Base-by-base conservation (phyloP, 1,284 basidiomycete genomes). In the Afroboletus lepidellus region DNA sequence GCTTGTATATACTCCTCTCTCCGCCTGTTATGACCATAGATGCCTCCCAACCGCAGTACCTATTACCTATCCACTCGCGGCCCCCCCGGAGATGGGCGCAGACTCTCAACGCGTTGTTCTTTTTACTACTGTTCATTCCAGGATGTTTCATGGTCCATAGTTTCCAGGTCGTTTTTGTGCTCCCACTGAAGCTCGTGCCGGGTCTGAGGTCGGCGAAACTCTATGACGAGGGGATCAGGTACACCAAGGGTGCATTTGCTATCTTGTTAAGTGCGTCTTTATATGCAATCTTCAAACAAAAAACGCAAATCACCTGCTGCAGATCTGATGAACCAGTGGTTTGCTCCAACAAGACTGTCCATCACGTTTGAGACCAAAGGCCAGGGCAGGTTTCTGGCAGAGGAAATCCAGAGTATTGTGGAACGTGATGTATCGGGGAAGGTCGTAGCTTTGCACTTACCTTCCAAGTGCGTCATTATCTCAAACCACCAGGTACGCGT, bases 191-290 rank as follows among this genome's bases (percentile, higher is more conserved):
- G 47, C 61, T 85, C 24, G 62, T 89, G 30, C 78, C 82, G 55
- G 58, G 69, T 54, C 52, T 55, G 41, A 74, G 67, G 70, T 69
- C 80, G 20, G 71, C 67, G 55, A 72, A 67, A 23, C 64, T 83
- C 39, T 93, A 90, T 64, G 77, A 85, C 39, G 72, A 79, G 47
- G 85, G 84, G 1, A 83, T 94, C 43, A 78, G 84, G 21, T 87
- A 87, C 66, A 90, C 89, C 46, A 94, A 95, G 71, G 90, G 89
- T 30, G 79, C 85, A 15, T 94, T 94, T 69, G 90, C 84, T 9
- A 75, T 77, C 57, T 74, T 94, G 24, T 69, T 88, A 50, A 79
- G 93, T 92, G 65, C 64, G 83, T 79, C 38, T 18, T 33, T 13
- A 48, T 54, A 34, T 48, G 37, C 29, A 32, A 33, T 9, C 8